A percentile compares a stretch with the other conserved stretches of the same genome.
Conservation (phyloP, 352 stramenopile species). For the Pythium pyrilobum region DNA sequence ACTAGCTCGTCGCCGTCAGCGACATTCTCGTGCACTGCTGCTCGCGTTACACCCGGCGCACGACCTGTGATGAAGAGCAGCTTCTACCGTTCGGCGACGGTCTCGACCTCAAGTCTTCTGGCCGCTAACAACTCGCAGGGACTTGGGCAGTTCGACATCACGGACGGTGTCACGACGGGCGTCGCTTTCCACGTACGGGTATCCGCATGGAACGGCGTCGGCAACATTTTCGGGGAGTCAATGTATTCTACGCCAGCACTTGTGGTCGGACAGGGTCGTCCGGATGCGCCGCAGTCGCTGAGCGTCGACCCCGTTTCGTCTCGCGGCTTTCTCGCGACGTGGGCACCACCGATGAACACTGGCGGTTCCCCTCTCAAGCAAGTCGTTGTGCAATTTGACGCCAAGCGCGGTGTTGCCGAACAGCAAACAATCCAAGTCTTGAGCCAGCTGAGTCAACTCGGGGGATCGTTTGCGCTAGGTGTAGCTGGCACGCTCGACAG, state of each 20-base stretch:
- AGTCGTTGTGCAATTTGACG: slow-evolving; percentile 59
- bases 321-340: slow-evolving; percentile 34
- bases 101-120: slow-evolving; percentile 35
- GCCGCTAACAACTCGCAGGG: slow-evolving; percentile 4
- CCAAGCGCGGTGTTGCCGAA: slow-evolving; percentile 46
- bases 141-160: slow-evolving; percentile 29
- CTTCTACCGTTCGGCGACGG: slow-evolving; percentile 49
- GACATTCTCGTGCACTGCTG: slow-evolving; percentile 28
- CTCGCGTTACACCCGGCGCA: slow-evolving; percentile 27
- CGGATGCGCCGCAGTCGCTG: slow-evolving; percentile 45
- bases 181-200: slow-evolving; percentile 86
- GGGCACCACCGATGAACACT: slow-evolving; percentile 46
- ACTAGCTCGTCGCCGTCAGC: slow-evolving; percentile 36
- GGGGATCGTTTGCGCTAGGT: slow-evolving; percentile 30
- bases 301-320: slow-evolving; percentile 33
- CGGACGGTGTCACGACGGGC: slow-evolving; percentile 14
- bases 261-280: slow-evolving; percentile 26
- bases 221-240: slow-evolving; percentile 74
- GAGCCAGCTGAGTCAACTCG: slow-evolving; percentile 32
- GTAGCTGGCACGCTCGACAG: slow-evolving; percentile 8
- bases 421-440: slow-evolving; percentile 50
- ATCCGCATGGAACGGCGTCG: slow-evolving; percentile 91
- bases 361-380: slow-evolving; percentile 38
- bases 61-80: slow-evolving; percentile 78
- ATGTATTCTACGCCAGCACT: slow-evolving; percentile 78